Evolutionary conservation across 768 basidiomycete genomes (phyloP), one percentile per base, ranked within the genome.

Genomic region (Nidula microcarpa): DNA sequence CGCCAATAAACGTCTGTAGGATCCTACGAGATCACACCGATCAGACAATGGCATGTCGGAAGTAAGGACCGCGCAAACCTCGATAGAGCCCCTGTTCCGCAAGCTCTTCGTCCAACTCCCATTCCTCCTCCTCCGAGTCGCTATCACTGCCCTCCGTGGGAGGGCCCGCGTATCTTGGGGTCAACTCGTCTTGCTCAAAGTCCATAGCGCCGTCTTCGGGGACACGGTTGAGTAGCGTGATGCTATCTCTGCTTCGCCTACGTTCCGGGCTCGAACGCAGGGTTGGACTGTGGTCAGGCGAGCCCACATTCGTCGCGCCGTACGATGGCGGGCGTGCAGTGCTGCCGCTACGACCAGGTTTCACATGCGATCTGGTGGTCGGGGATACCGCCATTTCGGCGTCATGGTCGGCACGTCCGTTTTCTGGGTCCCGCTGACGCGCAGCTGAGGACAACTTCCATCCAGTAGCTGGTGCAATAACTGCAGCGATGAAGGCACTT

Each of bases 1-100:
- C n/a, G 72, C 64, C 36, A 87, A 49, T 9, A 86, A 65, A 34
- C 72, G 74, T 37, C 61, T 66, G 71, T 89, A 89, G 4, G 86
- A 87, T 17, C 87, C 89, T 90, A 55, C 41, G 51, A 10, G 44
- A n/a, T n/a, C 13, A 18, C 4, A 11, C 14, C 23, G 23, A 46
- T 46, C 39, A 41, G 39, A 17, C 16, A 13, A 41, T 41, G 16
- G 14, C 14, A 30, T 18, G 23, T 10, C 14, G 44, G 10, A 11
- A n/a, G 32, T 11, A 33, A 53, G 50, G n/a, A 35, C 33, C n/a
- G 43, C 5, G 60, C 73, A 41, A 53, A 79, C 82, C 82, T 52
- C 63, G 54, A 52, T 81, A 84, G 43, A 81, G 61, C 2, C 81
- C 82, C 47, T 74, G 69, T 57, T 76, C 70, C 55, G 74, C 77